phyloP scores from a whole-genome alignment of 1,284 basidiomycete genomes.

The Ustilago esculenta region DNA sequence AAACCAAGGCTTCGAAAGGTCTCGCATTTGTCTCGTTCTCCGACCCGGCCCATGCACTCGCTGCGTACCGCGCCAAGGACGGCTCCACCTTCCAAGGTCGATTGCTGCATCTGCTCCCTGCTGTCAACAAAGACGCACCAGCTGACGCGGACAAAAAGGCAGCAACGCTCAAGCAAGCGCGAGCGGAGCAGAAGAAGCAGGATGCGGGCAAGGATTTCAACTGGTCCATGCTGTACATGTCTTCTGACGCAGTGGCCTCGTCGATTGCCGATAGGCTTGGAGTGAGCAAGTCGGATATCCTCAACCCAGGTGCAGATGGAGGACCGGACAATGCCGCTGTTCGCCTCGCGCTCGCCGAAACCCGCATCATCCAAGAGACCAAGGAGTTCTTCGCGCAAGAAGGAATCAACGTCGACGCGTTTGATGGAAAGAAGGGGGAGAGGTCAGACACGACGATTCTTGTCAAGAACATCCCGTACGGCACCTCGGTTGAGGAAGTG shows the following conservation, averaged over 20 bases:
- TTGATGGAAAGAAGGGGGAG: conserved; percentile 41
- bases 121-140: conserved; percentile 72
- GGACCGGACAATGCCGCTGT: conserved; percentile 73
- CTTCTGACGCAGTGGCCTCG: conserved; percentile 87
- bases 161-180: conserved; percentile 71
- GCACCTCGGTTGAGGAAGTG: conserved; percentile 80
- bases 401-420: conserved; percentile 70
- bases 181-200: conserved; percentile 75
- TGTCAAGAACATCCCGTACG: conserved; percentile 96
- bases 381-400: conserved; percentile 78
- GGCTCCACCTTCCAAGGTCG: conserved; percentile 90
- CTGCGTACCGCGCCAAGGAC: conserved; percentile 82
- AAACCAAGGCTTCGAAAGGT: conserved; percentile 78
- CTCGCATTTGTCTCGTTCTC: conserved; percentile 80
- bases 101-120: conserved; percentile 87
- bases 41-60: conserved; percentile 75
- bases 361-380: conserved; percentile 93
- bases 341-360: conserved; percentile 93
- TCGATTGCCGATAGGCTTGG: conserved; percentile 84
- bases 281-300: conserved; percentile 84
- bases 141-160: conserved; percentile 26
- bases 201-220: conserved; percentile 85
- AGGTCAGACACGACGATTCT: conserved; percentile 79
- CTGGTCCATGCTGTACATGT: conserved; percentile 97
- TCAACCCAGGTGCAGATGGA: conserved; percentile 71